Evolutionary conservation across 2,329 filamentous ascomycete species (phyloP).

Genomic region (Colletotrichum sp.): DNA sequence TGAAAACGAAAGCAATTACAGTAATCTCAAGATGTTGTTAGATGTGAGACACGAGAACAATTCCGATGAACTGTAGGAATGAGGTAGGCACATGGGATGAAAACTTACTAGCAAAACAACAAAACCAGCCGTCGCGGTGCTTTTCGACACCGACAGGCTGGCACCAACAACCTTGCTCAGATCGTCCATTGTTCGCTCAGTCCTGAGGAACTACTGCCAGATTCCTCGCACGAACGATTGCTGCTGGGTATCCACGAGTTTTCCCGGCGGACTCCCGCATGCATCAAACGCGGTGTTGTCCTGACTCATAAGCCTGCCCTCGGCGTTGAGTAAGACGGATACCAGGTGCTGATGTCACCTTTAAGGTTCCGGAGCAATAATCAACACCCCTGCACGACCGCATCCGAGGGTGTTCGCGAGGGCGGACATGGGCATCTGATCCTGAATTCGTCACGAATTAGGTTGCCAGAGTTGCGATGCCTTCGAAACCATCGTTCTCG

Average conservation of each 20-base stretch:
- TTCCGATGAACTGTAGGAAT: neutral
- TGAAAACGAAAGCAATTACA: neutral
- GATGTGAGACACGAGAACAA: neutral
- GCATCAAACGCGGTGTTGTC: neutral
- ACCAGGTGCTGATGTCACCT: constrained; percentile 2
- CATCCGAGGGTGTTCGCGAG: neutral
- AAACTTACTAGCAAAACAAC: neutral
- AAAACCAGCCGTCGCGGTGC: neutral
- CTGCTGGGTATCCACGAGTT: neutral
- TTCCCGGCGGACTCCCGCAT: neutral
- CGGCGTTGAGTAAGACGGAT: neutral
- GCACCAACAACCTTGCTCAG: neutral
- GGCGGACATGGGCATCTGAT: neutral
- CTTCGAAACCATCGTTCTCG: neutral
- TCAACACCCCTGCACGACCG: neutral
- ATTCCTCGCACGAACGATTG: neutral
- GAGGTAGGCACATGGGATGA: neutral
- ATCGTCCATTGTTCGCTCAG: neutral
- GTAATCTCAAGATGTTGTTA: neutral
- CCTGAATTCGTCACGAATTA: neutral
- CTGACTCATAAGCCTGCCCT: neutral
- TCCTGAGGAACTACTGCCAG: neutral
- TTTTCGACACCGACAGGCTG: neutral
- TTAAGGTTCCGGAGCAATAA: neutral
- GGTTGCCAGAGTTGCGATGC: neutral